Base-by-base conservation (phyloP, 2,329 filamentous ascomycete species). In the Aspergillus glaucus region DNA sequence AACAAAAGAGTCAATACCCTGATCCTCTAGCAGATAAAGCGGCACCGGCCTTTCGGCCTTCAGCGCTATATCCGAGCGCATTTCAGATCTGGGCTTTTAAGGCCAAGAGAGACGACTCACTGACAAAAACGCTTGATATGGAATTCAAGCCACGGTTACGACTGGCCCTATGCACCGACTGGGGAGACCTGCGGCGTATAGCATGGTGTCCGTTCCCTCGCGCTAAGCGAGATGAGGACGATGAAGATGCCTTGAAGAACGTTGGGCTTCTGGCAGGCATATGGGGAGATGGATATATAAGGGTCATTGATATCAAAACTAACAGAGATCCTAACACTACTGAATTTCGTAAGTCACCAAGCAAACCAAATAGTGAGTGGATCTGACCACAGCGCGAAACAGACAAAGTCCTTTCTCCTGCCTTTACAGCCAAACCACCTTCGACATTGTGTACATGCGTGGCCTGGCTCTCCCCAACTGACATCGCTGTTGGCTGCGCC, bases 21-120 rank as follows among this genome's bases (percentile, higher is more conserved):
- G 50, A 57, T 37, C 61, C 53, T 55, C 63, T 52, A 46, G 61
- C 53, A 40, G 67, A 53, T 55, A 66, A 59, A 51, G 65, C 50
- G 47, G 67, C 74, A 6, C 73, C 77, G 15, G 72, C 79, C 4
- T 82, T 81, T 58, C 69, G 69, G 14, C 69, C 78, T 8, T 75
- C 75, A 4, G 61, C 67, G 6, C 65, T 72, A 14, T 75, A 73
- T 51, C 71, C 75, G 14, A 72, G 74, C 12, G 74, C 73, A 2
- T 71, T 84, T 28, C 80, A 84, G 53, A 75, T 85, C 6, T 84
- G 81, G 81, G 68, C 74, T 5, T 79, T 84, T 55, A 65, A 68
- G 34, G 69, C 72, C 3, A 64, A 60, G 14, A 47, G 61, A 39
- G 58, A 62, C 5, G 57, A 61, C 1, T 48, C 55, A 14, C 51